phyloP scores from a whole-genome alignment of 805 yeast genomes.

The Brettanomyces nanus region DNA sequence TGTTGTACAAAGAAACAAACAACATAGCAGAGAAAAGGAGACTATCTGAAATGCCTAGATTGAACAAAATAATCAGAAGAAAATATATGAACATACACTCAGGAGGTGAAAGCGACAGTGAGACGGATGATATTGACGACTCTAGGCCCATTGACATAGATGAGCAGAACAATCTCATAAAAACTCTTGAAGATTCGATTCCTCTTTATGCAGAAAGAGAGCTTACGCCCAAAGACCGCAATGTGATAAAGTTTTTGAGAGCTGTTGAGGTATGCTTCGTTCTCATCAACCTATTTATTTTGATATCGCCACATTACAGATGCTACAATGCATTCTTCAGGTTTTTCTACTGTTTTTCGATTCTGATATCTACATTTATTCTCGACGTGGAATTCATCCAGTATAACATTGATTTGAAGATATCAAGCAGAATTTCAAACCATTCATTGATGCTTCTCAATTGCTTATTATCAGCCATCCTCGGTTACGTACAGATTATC shows the following conservation, averaged over 20 bases:
- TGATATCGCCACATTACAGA: constrained; percentile 23
- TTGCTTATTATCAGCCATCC: constrained; percentile 4
- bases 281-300: constrained; percentile 18
- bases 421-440: constrained; percentile 1
- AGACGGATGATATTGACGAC: constrained; percentile 2
- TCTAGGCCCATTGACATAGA: constrained; percentile 15
- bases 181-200: constrained; percentile 10
- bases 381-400: constrained; percentile 14
- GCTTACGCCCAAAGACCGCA: constrained; percentile 8
- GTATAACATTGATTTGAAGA: constrained; percentile 1
- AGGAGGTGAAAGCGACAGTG: constrained; percentile 10
- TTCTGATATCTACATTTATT: constrained; percentile 12
- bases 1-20: too few species aligned
- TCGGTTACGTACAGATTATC: constrained; percentile 9
- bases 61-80: constrained; percentile 18
- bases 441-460: constrained; percentile 1
- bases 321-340: constrained; percentile 19
- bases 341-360: constrained; percentile 17
- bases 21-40: too few species aligned
- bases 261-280: constrained; percentile 12
- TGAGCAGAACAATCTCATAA: constrained; percentile 17
- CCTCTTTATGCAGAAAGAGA: constrained; percentile 11
- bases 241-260: constrained; percentile 8
- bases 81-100: constrained; percentile 11
- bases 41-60: constrained; percentile 27